A percentile compares a stretch with the other conserved stretches of the same genome.
Conservation (phyloP, 306 rosid species). For the Spatholobus suberectus region DNA sequence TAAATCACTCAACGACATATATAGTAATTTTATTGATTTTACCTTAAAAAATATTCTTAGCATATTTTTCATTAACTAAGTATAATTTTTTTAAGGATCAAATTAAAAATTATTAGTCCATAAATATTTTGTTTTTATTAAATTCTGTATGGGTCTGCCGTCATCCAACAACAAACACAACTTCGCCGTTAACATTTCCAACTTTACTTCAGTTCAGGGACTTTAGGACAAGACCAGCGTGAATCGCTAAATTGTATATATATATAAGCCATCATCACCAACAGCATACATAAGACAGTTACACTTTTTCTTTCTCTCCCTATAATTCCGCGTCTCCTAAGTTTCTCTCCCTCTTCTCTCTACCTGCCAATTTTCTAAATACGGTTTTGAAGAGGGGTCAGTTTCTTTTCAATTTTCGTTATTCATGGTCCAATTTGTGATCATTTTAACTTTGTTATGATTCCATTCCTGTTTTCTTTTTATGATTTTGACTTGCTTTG, state of each 20-base stretch:
- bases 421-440: neutral
- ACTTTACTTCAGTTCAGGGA: conserved; percentile 15
- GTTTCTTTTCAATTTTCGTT: conserved; percentile 25
- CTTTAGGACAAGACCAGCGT: conserved; percentile 36
- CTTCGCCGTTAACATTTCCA: conserved; percentile 37
- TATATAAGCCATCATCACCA: neutral
- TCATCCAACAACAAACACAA: neutral
- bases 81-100: no score
- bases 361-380: conserved; percentile 36
- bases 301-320: neutral
- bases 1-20: neutral
- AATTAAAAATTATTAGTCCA: neutral
- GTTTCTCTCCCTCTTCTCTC: neutral
- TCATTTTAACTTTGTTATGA: neutral
- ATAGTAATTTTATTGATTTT: no score
- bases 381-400: conserved; percentile 52
- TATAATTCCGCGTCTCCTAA: neutral
- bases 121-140: neutral
- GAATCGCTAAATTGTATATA: neutral
- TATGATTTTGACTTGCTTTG: neutral
- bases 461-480: neutral
- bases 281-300: neutral
- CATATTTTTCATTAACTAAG: no score
- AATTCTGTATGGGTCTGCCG: neutral
- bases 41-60: no score